These are phyloP conservation scores for Panicum virgatum DNA, from an alignment of 202 grass and related monocot genomes.

Conservation along the genomic window DNA sequence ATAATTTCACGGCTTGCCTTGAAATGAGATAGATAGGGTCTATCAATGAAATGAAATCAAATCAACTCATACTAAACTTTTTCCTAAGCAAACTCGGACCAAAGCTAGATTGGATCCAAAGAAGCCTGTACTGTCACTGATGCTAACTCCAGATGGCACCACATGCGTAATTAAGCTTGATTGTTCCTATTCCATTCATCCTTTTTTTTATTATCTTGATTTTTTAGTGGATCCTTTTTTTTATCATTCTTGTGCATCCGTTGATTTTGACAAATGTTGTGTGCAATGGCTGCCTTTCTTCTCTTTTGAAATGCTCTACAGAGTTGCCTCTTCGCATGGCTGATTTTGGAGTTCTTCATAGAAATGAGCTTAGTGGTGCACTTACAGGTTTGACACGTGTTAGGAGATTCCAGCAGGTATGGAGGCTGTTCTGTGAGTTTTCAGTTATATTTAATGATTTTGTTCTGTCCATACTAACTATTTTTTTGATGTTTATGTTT, in stretches of 20 bases:
- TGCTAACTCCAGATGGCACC: background rate
- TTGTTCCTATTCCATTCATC: background rate
- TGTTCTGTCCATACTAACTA: slow-evolving; percentile 25
- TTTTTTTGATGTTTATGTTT: slow-evolving; percentile 13
- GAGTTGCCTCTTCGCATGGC: slow-evolving; percentile 95
- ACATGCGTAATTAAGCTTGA: background rate
- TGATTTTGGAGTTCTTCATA: slow-evolving; percentile 98
- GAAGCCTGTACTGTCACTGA: background rate
- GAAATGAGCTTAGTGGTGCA: slow-evolving; percentile 96
- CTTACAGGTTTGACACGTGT: slow-evolving; percentile 98
- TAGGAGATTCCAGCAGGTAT: slow-evolving; percentile 99
- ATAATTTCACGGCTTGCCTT: background rate
- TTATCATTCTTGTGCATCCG: background rate
- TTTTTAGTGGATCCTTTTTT: background rate
- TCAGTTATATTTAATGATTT: slow-evolving; percentile 6
- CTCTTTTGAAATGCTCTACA: slow-evolving; percentile 42
- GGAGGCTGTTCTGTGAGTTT: slow-evolving; percentile 13
- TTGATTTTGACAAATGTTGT: slow-evolving; percentile 2
- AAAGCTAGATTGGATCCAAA: slow-evolving; percentile 9
- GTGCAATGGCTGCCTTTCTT: background rate
- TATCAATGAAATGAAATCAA: background rate
- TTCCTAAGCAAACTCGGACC: background rate
- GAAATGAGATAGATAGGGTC: no score
- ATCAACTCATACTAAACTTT: background rate
- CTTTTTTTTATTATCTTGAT: background rate